These are phyloP conservation scores for Galerina marginata DNA, from an alignment of 768 basidiomycete species.

Conservation along the genomic window DNA sequence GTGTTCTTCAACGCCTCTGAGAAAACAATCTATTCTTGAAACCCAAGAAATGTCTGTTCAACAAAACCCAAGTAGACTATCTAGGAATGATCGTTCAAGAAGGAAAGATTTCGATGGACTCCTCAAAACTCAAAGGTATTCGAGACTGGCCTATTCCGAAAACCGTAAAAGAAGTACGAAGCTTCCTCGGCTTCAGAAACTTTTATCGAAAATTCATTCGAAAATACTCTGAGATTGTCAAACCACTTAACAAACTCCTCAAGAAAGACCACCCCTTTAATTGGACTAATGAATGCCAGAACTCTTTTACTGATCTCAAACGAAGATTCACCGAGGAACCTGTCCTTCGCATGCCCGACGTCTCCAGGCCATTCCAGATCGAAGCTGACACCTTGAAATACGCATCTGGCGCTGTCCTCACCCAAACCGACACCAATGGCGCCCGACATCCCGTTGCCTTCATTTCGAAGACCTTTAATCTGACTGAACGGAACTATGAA, in stretches of 20 bases:
- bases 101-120: slow-evolving; percentile 31
- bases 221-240: not conserved
- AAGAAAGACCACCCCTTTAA: not conserved
- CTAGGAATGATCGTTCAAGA: slow-evolving; percentile 29
- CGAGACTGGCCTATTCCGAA: slow-evolving; percentile 33
- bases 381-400: not conserved
- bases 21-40: slow-evolving; percentile 38
- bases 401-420: not conserved
- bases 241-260: not conserved
- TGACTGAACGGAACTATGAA: slow-evolving; percentile 49
- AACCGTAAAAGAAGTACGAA: not conserved
- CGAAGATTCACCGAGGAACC: not conserved
- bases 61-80: slow-evolving; percentile 29
- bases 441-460: not conserved
- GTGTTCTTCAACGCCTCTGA: slow-evolving; percentile 31
- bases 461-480: not conserved
- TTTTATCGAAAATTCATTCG: not conserved
- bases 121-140: slow-evolving; percentile 33
- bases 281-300: not conserved
- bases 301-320: not conserved
- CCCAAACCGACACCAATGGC: not conserved
- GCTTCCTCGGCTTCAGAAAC: not conserved
- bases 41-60: slow-evolving; percentile 41
- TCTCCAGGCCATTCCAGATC: not conserved
- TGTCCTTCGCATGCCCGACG: not conserved